Evolutionary conservation across 331 rosid genomes (phyloP).

Genomic region (Rosa hybrid): DNA sequence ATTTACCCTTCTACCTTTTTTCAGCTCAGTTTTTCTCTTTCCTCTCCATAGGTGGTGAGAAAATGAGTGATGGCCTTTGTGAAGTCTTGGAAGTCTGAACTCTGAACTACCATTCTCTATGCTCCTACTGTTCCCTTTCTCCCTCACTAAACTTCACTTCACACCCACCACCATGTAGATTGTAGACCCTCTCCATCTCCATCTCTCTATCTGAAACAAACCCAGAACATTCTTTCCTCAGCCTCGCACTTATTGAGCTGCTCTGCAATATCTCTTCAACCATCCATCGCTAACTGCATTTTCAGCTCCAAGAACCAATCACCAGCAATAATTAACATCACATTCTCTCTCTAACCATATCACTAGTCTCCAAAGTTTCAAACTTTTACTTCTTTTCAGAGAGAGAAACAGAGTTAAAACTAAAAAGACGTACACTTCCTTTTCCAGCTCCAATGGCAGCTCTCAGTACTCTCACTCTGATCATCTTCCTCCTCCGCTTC

Average conservation of each 20-base stretch:
- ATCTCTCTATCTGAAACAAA: not conserved
- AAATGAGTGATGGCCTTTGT: not conserved
- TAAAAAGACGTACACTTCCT: not conserved
- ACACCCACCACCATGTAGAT: not conserved
- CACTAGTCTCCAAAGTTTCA: not conserved
- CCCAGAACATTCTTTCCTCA: slow-evolving; percentile 4
- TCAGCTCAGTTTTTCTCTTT: not conserved
- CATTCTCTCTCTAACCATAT: not conserved
- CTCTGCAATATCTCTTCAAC: no score
- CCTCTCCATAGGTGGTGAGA: slow-evolving; percentile 11
- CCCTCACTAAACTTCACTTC: not conserved
- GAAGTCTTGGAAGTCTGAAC: not conserved
- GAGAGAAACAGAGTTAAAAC: not conserved
- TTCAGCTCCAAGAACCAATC: not conserved
- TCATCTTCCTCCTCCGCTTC: not conserved
- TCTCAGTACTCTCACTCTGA: not conserved
- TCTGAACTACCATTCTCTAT: slow-evolving; percentile 31
- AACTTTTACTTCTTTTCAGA: not conserved
- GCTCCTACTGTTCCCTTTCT: slow-evolving; percentile 8
- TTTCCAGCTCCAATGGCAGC: slow-evolving; percentile 21
- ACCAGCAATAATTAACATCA: not conserved
- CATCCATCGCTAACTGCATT: not conserved
- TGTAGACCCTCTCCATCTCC: slow-evolving; percentile 10
- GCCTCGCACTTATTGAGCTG: no score
- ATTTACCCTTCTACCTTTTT: not conserved